Conservation (phyloP, 2,329 filamentous ascomycete genomes). For the Alternaria hordeiaustralica region DNA sequence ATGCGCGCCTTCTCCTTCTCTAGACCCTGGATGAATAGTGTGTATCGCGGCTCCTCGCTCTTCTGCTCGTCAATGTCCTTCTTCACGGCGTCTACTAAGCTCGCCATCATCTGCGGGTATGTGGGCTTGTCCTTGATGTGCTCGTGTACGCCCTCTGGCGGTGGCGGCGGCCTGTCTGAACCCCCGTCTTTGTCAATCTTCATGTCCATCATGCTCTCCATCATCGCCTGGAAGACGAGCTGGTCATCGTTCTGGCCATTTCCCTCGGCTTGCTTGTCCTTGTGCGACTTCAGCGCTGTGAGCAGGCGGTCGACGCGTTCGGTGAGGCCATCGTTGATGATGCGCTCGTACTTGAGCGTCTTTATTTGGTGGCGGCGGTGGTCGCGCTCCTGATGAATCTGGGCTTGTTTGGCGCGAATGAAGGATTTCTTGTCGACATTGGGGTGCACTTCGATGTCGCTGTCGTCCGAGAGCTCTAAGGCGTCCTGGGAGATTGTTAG, state of each 20-base stretch:
- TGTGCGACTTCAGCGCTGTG: constrained; percentile 74
- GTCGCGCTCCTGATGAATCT: constrained; percentile 90
- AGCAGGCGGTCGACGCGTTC: constrained; percentile 82
- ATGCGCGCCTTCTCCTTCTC: constrained; percentile 80
- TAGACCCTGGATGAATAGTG: constrained; percentile 79
- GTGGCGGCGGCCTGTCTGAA: constrained; percentile 68
- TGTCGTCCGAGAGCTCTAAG: constrained; percentile 97
- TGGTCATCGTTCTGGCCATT: constrained; percentile 65
- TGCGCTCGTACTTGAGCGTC: constrained; percentile 88
- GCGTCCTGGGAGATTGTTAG: constrained; percentile 66
- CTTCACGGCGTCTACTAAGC: constrained; percentile 92
- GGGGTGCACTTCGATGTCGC: constrained; percentile 96
- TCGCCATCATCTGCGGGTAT: constrained; percentile 98
- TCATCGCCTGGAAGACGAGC: constrained; percentile 85
- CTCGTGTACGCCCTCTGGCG: constrained; percentile 80
- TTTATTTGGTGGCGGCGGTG: constrained; percentile 88
- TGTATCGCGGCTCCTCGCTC: constrained; percentile 69
- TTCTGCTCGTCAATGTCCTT: constrained; percentile 77
- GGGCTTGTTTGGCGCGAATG: constrained; percentile 95
- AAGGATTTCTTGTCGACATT: constrained; percentile 99
- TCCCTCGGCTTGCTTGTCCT: constrained; percentile 52
- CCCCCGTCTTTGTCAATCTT: constrained; percentile 55
- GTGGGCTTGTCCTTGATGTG: constrained; percentile 77
- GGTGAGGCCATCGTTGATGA: constrained; percentile 90
- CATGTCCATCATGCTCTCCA: constrained; percentile 73